Base-by-base conservation (phyloP, 257 asterid species). In the Linaria vulgaris region DNA sequence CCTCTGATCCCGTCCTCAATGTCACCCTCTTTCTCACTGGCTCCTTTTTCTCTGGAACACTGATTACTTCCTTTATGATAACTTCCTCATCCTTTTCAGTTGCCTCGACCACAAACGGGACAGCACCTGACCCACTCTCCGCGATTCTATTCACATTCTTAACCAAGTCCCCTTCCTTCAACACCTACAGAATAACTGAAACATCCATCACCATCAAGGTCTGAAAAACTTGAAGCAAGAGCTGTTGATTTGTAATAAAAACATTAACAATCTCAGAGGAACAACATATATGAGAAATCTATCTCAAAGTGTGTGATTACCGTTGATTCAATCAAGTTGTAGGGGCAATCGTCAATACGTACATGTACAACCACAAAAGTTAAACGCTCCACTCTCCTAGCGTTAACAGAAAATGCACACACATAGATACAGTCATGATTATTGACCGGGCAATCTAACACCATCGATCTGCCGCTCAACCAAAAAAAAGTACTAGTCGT, bases 1-100 rank as follows among this genome's bases (percentile, higher is more conserved):
- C 97, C 85, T 90, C 95, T 4, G 96, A 81, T 66, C 99, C 97
- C 69, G 6, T 74, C 70, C 89, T 85, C 76, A 94, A 61, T 12
- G 82, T 74, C 67, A 27, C 52, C 80, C 80, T 86, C 63, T 63
- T 78, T 72, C 71, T 78, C 24, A 43, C 81, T 14, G 58, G 76
- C 55, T 58, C 80, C 71, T 79, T 80, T 68, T 62, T 69, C 49
- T 82, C 79, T 19, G 79, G 66, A 56, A 75, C 64, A 73, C 80
- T 69, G 72, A 83, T 69, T 66, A 82, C 81, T 80, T 89, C 90
- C 82, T 86, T 87, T 9, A 85, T 64, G 5, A 90, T 71, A 54
- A 73, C 80, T 72, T 85, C 88, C 59, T 74, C 80, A 19, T 66
- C 80, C 47, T 71, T 54, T 44, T 70, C 61, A 71, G 76, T 63